Conservation (phyloP, 768 basidiomycete genomes). For the Lactarius quietus region DNA sequence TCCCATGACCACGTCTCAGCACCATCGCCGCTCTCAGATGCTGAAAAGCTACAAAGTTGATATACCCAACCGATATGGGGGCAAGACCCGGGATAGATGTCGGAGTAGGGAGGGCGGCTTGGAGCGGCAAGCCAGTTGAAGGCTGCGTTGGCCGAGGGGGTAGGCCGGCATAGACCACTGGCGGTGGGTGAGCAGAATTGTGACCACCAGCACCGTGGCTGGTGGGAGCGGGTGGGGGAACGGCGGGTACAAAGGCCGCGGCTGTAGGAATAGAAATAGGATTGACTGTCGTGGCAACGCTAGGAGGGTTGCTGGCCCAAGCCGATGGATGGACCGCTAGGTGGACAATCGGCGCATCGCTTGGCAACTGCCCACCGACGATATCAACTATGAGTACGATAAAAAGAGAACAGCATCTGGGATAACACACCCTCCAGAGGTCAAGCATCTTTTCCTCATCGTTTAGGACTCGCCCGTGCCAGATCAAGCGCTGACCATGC, state of each 20-base stretch:
- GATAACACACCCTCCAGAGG: conserved; percentile 61
- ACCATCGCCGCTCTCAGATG: conserved; percentile 11
- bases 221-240: conserved; percentile 1
- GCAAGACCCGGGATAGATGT: conserved; percentile 18
- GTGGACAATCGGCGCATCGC: conserved; percentile 62
- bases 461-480: conserved; percentile 62
- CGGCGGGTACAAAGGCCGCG: neutral
- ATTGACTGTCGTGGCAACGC: conserved; percentile 26
- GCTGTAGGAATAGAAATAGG: conserved; percentile 12
- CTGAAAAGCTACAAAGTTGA: conserved; percentile 18
- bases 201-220: neutral
- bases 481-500: conserved; percentile 75
- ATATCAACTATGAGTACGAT: neutral
- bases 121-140: neutral
- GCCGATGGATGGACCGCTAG: conserved; percentile 78
- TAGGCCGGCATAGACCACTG: neutral
- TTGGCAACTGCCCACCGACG: conserved; percentile 40
- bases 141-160: conserved; percentile 6
- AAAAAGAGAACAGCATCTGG: neutral
- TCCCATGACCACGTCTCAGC: conserved; percentile 27
- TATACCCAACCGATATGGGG: conserved; percentile 20
- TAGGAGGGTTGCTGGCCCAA: conserved; percentile 59
- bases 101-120: conserved; percentile 3
- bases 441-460: conserved; percentile 63
- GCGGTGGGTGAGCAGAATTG: neutral